These are phyloP conservation scores for Coemansia sp. DNA, from an alignment of 192 early-diverging fungal species.

Conservation along the genomic window DNA sequence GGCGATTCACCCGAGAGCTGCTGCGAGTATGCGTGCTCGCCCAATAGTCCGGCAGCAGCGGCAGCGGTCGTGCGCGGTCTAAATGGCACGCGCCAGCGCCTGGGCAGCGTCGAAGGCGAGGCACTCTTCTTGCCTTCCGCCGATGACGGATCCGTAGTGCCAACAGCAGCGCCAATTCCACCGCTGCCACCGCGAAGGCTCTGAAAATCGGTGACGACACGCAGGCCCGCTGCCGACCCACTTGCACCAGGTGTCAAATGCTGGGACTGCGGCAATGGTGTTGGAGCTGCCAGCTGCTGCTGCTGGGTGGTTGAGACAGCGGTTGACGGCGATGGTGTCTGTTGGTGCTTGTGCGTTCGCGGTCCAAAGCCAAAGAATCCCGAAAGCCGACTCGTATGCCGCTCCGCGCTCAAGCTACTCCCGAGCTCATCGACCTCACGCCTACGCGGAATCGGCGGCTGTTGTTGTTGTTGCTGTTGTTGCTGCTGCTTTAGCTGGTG, in stretches of 20 bases:
- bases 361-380: slow-evolving; percentile 53
- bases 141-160: slow-evolving; percentile 17
- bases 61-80: slow-evolving; percentile 23
- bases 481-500: slow-evolving; percentile 48
- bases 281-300: not conserved
- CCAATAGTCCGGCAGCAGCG: not conserved
- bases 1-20: slow-evolving; percentile 9
- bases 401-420: slow-evolving; percentile 4
- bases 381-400: slow-evolving; percentile 37
- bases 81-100: slow-evolving; percentile 52
- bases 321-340: not conserved
- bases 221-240: slow-evolving; percentile 16
- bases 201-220: slow-evolving; percentile 44
- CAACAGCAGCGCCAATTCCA: not conserved
- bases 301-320: slow-evolving; percentile 12
- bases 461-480: slow-evolving; percentile 12
- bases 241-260: not conserved
- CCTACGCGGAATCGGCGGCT: not conserved
- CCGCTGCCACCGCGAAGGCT: slow-evolving; percentile 20
- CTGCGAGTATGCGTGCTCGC: slow-evolving; percentile 10
- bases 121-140: slow-evolving; percentile 37
- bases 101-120: slow-evolving; percentile 33
- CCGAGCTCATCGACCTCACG: not conserved
- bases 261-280: not conserved
- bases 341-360: slow-evolving; percentile 12